Evolutionary conservation across 2,329 filamentous ascomycete genomes (phyloP), one percentile per base, ranked within the genome.

Genomic region (Tolypocladium guangdongense): DNA sequence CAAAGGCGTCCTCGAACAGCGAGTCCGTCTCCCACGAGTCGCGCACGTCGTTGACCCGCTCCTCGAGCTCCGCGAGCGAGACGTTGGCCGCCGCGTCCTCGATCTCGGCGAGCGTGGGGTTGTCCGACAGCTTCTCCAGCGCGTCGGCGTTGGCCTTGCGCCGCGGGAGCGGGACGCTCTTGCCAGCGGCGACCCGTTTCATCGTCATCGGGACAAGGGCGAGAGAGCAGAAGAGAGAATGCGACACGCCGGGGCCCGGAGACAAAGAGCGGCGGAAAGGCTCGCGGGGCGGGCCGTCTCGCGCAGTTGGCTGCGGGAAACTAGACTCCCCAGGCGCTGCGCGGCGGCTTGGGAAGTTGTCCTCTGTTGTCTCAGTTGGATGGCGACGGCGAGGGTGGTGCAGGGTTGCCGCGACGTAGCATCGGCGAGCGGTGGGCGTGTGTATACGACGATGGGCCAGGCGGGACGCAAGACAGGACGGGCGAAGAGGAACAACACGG

Each of bases 21-120:
- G 82, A 86, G 58, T 84, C 78, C 7, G 77, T 78, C 60, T 85
- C 83, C 82, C 81, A 85, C 14, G 76, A 76, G 50, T 80, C 78
- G 54, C 70, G 70, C 5, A 75, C 71, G 54, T 80, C 77, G 33
- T 73, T 74, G 58, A 79, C 72, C 60, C 74, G 71, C 57, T 78
- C 74, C 57, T 80, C 77, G 11, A 79, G 69, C 55, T 80, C 77
- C 43, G 67, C 64, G 24, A 69, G 66, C 33, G 68, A 68, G 32
- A 68, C 67, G 46, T 64, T 64, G 56, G 66, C 68, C 47, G 66
- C 65, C 7, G 67, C 69, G 12, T 63, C 60, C 53, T 70, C 65
- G 55, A 72, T 61, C 47, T 73, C 65, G 2, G 67, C 67, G 16
- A 63, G 60, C 10, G 67, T 67, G 43, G 70, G 63, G 51, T 67